Base-by-base conservation (phyloP, 2,329 filamentous ascomycete genomes). In the Neospermospora avenae region DNA sequence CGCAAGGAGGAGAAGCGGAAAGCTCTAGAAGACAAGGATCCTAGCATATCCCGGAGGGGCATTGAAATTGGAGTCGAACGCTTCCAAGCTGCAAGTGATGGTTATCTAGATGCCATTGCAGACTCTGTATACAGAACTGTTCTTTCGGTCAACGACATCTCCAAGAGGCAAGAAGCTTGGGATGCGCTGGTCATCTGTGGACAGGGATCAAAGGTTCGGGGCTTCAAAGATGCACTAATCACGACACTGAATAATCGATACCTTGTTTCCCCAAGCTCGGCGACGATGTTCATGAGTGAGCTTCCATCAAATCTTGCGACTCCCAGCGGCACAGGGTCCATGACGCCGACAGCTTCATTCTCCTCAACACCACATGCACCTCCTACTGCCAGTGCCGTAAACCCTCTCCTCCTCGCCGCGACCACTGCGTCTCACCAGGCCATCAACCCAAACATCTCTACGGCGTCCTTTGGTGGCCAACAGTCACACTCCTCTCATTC, bases 271-370 rank as follows among this genome's bases (percentile, higher is more conserved):
- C 95, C 95, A 0, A 93, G 89, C 28, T 93, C 91, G 1, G 92
- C 91, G 54, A 97, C 93, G 44, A 98, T 98, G 70, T 98, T 98
- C 80, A 96, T 93, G 37, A 96, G 92, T 22, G 95, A 99, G 75
- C 86, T 98, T 39, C 95, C 95, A 7, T 97, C 92, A 8, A 93
- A 95, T 76, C 84, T 97, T 72, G 92, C 90, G 31, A 98, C 95
- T 0, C 95, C 95, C 1, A 83, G 89, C 11, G 93, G 91, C 20
- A 98, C 93, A 0, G 93, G 93, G 35, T 86, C 92, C 16, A 95
- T 96, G 75, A 98, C 93, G 1, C 96, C 95, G 8, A 73, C 57
- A 53, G 63, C 63, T 51, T 71, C 82, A 78, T 68, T 83, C 77
- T 65, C 83, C 78, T 67, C 67, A 13, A 73, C 79, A 74, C 71